Evolutionary conservation across 2,329 filamentous ascomycete genomes (phyloP).

Genomic region (Fusarium buharicum): DNA sequence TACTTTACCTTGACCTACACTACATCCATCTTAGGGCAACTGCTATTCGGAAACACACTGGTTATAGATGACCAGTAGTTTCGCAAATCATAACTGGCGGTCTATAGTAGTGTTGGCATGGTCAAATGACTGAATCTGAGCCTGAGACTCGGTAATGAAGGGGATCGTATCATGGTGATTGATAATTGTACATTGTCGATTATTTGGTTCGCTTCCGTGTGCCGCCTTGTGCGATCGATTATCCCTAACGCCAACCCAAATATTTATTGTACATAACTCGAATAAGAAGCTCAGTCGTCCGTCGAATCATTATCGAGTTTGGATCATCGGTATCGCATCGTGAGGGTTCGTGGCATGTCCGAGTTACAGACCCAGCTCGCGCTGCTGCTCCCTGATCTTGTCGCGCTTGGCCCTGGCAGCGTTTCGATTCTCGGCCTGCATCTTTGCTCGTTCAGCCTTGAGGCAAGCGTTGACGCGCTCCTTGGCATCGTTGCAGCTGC

Average conservation of each 20-base stretch:
- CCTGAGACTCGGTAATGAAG: neutral
- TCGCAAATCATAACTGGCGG: neutral
- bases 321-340: constrained; percentile 10
- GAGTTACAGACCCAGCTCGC: constrained; percentile 52
- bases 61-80: too few relatives aligned
- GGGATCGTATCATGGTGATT: constrained; percentile 9
- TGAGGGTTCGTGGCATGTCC: neutral
- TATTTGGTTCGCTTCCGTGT: constrained; percentile 15
- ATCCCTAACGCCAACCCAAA: constrained; percentile 27
- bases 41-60: too few relatives aligned
- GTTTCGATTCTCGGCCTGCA: constrained; percentile 78
- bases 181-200: constrained; percentile 20
- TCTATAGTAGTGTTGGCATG: neutral
- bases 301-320: neutral
- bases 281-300: neutral
- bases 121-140: neutral
- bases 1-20: too few relatives aligned
- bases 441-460: constrained; percentile 79
- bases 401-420: constrained; percentile 74
- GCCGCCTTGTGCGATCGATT: constrained; percentile 5
- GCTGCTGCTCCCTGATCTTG: constrained; percentile 79
- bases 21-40: too few relatives aligned
- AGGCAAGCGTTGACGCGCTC: constrained; percentile 86
- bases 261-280: constrained; percentile 27
- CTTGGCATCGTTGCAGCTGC: constrained; percentile 91